A percentile compares a stretch with the other conserved stretches of the same genome.
These are phyloP conservation scores for Citrus sp. DNA, from an alignment of 345 rosid species.

Conservation along the genomic window DNA sequence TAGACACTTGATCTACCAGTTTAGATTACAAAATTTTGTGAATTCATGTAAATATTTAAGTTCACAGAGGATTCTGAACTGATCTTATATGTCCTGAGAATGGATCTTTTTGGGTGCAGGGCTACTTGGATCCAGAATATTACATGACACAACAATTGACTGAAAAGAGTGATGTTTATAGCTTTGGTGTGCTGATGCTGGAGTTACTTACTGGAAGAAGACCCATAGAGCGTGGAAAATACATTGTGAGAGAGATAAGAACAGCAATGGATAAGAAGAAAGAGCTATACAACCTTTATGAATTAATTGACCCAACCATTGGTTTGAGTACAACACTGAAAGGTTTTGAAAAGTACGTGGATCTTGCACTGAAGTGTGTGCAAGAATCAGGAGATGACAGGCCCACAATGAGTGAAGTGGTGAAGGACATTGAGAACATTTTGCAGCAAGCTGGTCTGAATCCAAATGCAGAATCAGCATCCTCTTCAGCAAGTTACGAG, in stretches of 20 bases:
- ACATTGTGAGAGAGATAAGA: constrained; percentile 79
- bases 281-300: constrained; percentile 56
- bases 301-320: constrained; percentile 60
- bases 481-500: constrained; percentile 50
- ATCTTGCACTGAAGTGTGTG: constrained; percentile 62
- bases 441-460: constrained; percentile 61
- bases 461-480: constrained; percentile 50
- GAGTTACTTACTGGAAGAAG: constrained; percentile 68
- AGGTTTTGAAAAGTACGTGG: constrained; percentile 61
- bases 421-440: constrained; percentile 68
- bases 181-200: constrained; percentile 84
- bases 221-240: constrained; percentile 77
- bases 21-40: neutral
- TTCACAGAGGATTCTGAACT: neutral
- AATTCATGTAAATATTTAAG: neutral
- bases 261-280: constrained; percentile 52
- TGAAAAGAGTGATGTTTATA: constrained; percentile 91
- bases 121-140: constrained; percentile 91
- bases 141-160: constrained; percentile 91
- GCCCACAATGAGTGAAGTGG: constrained; percentile 77
- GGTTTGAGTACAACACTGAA: constrained; percentile 39
- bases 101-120: constrained; percentile 36
- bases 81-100: neutral
- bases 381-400: constrained; percentile 53
- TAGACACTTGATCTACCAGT: neutral